Evolutionary conservation across 345 rosid genomes (phyloP), one percentile per base, ranked within the genome.

Genomic region (Brassica cretica): DNA sequence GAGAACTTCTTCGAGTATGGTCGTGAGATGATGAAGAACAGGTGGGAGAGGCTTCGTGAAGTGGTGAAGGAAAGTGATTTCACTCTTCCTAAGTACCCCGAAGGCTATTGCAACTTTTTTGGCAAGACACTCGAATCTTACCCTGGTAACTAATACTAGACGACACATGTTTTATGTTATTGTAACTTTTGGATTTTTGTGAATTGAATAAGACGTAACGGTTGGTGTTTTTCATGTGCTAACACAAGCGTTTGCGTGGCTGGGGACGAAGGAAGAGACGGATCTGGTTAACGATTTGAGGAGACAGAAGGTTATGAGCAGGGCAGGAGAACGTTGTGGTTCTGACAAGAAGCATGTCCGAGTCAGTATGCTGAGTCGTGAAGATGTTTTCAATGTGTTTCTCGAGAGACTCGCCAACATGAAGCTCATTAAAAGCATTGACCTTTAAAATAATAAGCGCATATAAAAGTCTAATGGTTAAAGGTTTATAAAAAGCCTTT

Each of bases 211-310:
- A 56, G 79, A 74, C 75, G 75, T 74, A 74, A 73, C 76, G 64
- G 8, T 74, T 30, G 59, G 59, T 44, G 8, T 49, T 56, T 53
- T 29, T 12, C 6, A n/a, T 39, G 19, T 14, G 30, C 6, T 44
- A 25, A 5, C 55, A 46, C 83, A 94, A 94, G 98, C 88, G 24
- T 94, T 92, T 78, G 98, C 93, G 44, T 92, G 97, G 97, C 10
- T 94, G 72, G 83, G 89, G 80, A 80, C 88, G 85, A 84, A 89
- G 67, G 89, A 87, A 33, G 87, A 76, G 11, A 46, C 53, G 64
- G 88, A 91, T 75, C 75, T 78, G 8, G 91, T 72, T 61, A 72
- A 71, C 16, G 74, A 89, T 5, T 27, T 94, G 19, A 82, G 81
- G 66, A 87, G 53, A 35, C 83, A 83, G 6, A 89, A 87, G 77